Base-by-base conservation (phyloP, 2,329 filamentous ascomycete species). In the Phialophora expanda region DNA sequence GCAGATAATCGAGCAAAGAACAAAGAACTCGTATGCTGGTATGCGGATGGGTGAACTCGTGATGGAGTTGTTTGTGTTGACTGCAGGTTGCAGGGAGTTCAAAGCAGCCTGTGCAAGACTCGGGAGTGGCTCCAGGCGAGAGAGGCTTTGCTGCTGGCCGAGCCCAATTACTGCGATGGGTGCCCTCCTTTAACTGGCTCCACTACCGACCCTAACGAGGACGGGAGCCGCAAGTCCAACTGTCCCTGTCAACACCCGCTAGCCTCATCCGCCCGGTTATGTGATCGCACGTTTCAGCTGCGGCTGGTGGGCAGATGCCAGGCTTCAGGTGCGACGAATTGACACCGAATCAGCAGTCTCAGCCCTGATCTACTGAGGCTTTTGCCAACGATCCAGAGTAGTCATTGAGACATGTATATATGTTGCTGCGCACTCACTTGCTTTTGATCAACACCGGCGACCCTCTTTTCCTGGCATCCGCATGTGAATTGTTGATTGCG, bases 1-100 rank as follows among this genome's bases (percentile, higher is more conserved):
- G 60, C 14, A 17, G 24, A 50, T 46, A 34, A 54, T 46, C 60
- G 60, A 62, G 50, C 50, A 62, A 62, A 20, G 60, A 56, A 62
- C 58, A 61, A 61, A 61, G 58, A 61, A 41, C 9, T 38, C 6
- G 32, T 34, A 55, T 34, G 22, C 53, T 54, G 28, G 17, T 17
- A 22, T 53, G 32, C 44, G 11, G 28, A 30, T 61, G 30, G 30
- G 30, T 44, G 38, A n/a, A 44, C 1, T 44, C 38, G 28, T 44
- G 38, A 59, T 30, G 28, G 38, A 41, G 22, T 50, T 51, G 57
- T 38, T 51, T 61, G 48, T 51, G 44, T 32, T 38, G 46, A 34
- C 32, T 41, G 32, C 46, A 61, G 30, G 28, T 22, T 41, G 32
- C 46, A 61, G 30, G 28, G 38, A 44, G 53, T 55, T 8, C 17